phyloP scores from a whole-genome alignment of 495 filamentous ascomycete species.

The Rostrohypoxylon terebratum region DNA sequence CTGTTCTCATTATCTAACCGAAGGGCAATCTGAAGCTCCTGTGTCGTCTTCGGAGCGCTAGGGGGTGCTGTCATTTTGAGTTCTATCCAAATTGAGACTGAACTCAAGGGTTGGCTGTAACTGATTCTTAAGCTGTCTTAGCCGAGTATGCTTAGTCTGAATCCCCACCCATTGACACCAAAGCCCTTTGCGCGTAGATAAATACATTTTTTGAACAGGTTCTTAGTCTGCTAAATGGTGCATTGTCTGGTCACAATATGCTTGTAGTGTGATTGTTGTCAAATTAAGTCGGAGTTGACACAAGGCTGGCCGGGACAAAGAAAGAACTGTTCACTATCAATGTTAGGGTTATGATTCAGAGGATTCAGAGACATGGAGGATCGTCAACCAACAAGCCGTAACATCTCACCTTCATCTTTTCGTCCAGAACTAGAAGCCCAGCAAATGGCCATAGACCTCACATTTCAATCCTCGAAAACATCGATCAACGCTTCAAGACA shows the following conservation, averaged over 20 bases:
- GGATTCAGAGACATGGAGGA: not conserved
- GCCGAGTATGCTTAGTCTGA: not conserved
- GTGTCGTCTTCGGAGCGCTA: conserved; percentile 13
- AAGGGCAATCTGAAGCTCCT: conserved; percentile 16
- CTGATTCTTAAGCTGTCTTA: not conserved
- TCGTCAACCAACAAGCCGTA: not conserved
- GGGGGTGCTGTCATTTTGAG: conserved; percentile 15
- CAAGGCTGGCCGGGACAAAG: not conserved
- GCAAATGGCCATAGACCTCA: not conserved
- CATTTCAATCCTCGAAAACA: not conserved
- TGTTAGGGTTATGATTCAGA: not conserved
- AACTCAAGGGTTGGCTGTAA: not conserved
- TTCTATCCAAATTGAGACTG: not conserved
- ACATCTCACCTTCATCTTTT: not conserved
- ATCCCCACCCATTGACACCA: not conserved
- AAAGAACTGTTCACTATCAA: not conserved
- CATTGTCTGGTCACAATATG: not conserved
- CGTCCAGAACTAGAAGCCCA: not conserved
- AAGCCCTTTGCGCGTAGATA: not conserved
- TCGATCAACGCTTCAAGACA: not conserved
- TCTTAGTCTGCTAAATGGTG: not conserved
- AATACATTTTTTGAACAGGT: not conserved
- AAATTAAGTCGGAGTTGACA: not conserved
- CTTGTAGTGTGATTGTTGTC: not conserved
- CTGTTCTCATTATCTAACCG: not conserved